Evolutionary conservation across 148 eudicot species (phyloP).

Genomic region (Amaranthus palmeri): DNA sequence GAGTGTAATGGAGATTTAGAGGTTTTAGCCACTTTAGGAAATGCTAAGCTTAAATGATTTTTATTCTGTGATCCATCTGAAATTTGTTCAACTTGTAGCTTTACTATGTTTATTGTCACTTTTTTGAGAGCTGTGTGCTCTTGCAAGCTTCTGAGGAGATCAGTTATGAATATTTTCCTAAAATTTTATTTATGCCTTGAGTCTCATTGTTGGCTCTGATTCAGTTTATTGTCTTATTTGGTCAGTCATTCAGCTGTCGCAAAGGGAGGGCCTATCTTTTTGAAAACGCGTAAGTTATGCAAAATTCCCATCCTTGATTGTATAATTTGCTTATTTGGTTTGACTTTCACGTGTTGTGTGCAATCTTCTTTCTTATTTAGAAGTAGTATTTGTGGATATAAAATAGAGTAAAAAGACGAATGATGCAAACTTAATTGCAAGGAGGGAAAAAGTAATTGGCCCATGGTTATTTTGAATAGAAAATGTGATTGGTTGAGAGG

Average conservation of each 20-base stretch:
- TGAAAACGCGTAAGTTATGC: conserved; percentile 53
- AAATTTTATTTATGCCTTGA: not conserved
- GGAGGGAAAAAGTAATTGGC: not conserved
- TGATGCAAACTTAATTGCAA: not conserved
- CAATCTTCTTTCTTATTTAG: conserved; percentile 2
- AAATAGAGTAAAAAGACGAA: not conserved
- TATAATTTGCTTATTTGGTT: not conserved
- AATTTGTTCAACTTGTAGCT: not conserved
- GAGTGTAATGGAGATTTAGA: not conserved
- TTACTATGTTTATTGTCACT: not conserved
- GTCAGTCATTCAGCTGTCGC: conserved; percentile 57
- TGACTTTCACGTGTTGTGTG: not conserved
- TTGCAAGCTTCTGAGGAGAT: not conserved
- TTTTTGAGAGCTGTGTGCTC: not conserved
- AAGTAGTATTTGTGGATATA: not conserved
- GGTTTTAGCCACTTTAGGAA: not conserved
- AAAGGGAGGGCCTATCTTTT: conserved; percentile 60
- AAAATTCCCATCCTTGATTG: not conserved
- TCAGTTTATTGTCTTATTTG: conserved; percentile 14
- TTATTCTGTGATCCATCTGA: too few relatives aligned
- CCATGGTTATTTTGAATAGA: not conserved
- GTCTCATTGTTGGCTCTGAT: not conserved
- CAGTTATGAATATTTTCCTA: not conserved
- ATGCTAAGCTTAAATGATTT: not conserved
- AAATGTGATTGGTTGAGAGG: not conserved